Percentiles rank a stretch among this genome's conserved stretches.
phyloP scores from a whole-genome alignment of 306 rosid genomes.

The Malus sieversii region DNA sequence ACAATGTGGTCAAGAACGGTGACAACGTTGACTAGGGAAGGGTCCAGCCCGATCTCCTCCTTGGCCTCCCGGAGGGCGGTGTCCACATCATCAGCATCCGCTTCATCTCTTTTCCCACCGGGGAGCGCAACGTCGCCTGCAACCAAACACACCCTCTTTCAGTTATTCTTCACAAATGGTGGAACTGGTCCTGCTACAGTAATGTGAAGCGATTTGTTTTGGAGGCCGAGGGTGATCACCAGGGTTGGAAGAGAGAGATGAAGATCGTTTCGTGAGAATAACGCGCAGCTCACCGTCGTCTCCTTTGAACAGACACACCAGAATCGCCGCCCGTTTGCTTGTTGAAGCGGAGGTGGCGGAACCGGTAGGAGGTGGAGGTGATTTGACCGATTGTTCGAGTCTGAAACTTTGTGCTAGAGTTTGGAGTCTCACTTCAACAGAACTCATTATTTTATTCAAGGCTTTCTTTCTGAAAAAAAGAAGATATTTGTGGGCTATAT shows the following conservation, averaged over 20 bases:
- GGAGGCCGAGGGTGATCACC: constrained; percentile 25
- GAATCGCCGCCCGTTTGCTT: constrained; percentile 58
- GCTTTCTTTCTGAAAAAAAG: not conserved
- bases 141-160: constrained; percentile 14
- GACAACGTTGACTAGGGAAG: constrained; percentile 54
- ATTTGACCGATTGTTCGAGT: not conserved
- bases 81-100: constrained; percentile 54
- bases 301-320: constrained; percentile 55
- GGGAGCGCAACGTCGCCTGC: constrained; percentile 87
- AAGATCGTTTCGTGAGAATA: constrained; percentile 62
- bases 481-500: not conserved
- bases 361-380: constrained; percentile 7
- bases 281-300: constrained; percentile 43
- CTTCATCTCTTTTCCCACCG: constrained; percentile 71
- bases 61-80: constrained; percentile 87
- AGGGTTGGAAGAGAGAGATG: constrained; percentile 65
- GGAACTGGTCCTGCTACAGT: too few species aligned
- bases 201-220: too few species aligned
- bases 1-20: constrained; percentile 48
- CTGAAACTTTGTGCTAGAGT: constrained; percentile 35
- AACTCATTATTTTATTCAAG: not conserved
- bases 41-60: constrained; percentile 82
- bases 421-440: constrained; percentile 31
- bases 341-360: not conserved
- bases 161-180: not conserved